Evolutionary conservation across 176 grass and related monocot species (phyloP).

Genomic region (Zoysia pacifica): DNA sequence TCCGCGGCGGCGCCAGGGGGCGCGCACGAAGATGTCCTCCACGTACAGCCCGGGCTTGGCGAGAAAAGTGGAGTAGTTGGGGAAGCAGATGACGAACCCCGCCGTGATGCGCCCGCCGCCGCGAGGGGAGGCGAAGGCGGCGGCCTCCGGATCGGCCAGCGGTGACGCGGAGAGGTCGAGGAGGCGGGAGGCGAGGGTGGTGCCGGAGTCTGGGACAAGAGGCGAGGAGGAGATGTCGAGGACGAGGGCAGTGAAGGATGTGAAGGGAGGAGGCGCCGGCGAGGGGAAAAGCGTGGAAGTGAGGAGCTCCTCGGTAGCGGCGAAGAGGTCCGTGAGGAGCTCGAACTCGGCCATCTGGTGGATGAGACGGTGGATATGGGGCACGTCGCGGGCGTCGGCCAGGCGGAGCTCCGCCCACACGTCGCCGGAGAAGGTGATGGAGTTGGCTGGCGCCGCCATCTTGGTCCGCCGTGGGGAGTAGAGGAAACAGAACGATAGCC

Average conservation of each 20-base stretch:
- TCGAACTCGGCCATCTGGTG: slow-evolving; percentile 92
- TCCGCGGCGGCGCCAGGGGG: slow-evolving; percentile 75
- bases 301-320: slow-evolving; percentile 58
- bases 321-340: slow-evolving; percentile 84
- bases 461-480: not conserved
- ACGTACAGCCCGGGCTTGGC: slow-evolving; percentile 61
- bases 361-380: slow-evolving; percentile 76
- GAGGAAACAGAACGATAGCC: not conserved
- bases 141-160: slow-evolving; percentile 47
- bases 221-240: slow-evolving; percentile 54
- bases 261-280: slow-evolving; percentile 49
- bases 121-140: slow-evolving; percentile 47
- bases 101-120: slow-evolving; percentile 42
- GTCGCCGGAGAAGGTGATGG: slow-evolving; percentile 41
- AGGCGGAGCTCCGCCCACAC: slow-evolving; percentile 82
- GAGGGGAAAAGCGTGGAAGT: slow-evolving; percentile 62
- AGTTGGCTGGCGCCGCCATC: slow-evolving; percentile 53
- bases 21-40: slow-evolving; percentile 77
- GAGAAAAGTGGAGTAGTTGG: slow-evolving; percentile 75
- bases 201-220: slow-evolving; percentile 8
- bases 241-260: slow-evolving; percentile 66
- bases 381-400: slow-evolving; percentile 65
- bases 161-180: slow-evolving; percentile 49
- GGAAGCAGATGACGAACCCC: slow-evolving; percentile 71
- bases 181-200: slow-evolving; percentile 40